Percentiles rank a stretch among this genome's conserved stretches.
These are phyloP conservation scores for Lunularia cruciata DNA, from an alignment of 225 moss, liverwort and hornwort species.

Conservation along the genomic window DNA sequence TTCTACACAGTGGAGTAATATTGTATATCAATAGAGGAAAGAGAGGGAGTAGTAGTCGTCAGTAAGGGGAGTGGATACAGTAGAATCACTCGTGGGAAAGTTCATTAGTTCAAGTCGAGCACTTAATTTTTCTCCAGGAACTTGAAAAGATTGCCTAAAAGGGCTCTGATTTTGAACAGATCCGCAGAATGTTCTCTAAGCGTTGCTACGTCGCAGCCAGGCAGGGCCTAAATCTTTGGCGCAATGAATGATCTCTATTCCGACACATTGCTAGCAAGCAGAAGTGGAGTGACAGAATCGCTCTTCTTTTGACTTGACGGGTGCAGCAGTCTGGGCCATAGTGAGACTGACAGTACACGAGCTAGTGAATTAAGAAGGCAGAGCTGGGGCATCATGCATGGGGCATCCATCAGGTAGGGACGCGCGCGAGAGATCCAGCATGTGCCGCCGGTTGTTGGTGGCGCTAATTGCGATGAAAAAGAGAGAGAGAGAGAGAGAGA, in stretches of 20 bases:
- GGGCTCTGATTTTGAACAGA: background rate
- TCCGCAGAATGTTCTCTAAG: background rate
- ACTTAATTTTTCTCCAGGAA: background rate
- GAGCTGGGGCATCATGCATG: background rate
- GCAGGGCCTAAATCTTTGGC: background rate
- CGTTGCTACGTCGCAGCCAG: background rate
- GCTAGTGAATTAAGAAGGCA: background rate
- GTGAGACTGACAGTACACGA: conserved; percentile 14
- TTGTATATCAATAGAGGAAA: no score
- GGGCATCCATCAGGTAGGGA: no score
- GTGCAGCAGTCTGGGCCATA: conserved; percentile 1
- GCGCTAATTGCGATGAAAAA: background rate
- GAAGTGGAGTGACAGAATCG: background rate
- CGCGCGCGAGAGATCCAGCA: background rate
- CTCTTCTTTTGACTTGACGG: conserved; percentile 5
- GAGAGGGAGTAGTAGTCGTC: no score
- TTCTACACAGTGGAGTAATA: no score
- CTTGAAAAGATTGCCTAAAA: background rate
- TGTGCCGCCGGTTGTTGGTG: conserved; percentile 4
- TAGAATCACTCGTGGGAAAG: no score
- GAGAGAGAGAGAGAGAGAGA: no score
- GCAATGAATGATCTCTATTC: background rate
- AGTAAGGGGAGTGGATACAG: no score
- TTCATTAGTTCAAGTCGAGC: background rate
- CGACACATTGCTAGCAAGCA: background rate